phyloP scores from a whole-genome alignment of 164 flowering plant genomes.

The Liriodendron chinense region DNA sequence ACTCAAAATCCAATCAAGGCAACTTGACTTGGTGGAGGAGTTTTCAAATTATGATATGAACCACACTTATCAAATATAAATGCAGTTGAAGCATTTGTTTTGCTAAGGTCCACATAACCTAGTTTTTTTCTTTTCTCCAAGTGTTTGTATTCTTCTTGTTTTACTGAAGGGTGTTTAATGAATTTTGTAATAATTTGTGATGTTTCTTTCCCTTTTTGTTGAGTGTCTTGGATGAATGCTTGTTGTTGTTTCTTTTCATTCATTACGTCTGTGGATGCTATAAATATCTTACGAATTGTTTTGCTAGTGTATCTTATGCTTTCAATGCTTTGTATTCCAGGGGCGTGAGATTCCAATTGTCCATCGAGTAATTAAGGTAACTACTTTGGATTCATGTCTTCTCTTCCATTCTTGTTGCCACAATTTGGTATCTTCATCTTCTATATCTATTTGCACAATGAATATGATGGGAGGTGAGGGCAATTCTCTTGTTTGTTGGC shows the following conservation, averaged over 20 bases:
- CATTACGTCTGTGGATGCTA: neutral
- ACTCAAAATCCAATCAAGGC: too few species aligned
- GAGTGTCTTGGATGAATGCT: neutral
- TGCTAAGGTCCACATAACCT: too few species aligned
- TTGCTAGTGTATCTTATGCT: slow-evolving; percentile 9
- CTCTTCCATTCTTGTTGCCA: neutral
- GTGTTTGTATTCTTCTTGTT: too few species aligned
- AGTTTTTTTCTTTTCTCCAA: too few species aligned
- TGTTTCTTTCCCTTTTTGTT: neutral
- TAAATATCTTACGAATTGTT: neutral
- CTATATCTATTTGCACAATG: neutral
- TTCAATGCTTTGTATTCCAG: slow-evolving; percentile 26
- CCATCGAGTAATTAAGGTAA: slow-evolving; percentile 85
- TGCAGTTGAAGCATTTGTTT: too few species aligned
- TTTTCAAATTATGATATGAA: too few species aligned
- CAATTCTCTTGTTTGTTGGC: neutral
- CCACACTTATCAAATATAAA: too few species aligned
- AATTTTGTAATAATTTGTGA: too few species aligned
- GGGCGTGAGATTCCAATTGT: slow-evolving; percentile 89
- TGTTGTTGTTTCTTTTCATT: neutral
- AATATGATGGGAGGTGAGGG: neutral
- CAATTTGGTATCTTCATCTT: neutral
- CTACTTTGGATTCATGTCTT: neutral
- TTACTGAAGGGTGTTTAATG: too few species aligned
- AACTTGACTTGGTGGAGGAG: too few species aligned